Evolutionary conservation across 495 filamentous ascomycete species (phyloP).

Genomic region (Trichoderma erinaceum): DNA sequence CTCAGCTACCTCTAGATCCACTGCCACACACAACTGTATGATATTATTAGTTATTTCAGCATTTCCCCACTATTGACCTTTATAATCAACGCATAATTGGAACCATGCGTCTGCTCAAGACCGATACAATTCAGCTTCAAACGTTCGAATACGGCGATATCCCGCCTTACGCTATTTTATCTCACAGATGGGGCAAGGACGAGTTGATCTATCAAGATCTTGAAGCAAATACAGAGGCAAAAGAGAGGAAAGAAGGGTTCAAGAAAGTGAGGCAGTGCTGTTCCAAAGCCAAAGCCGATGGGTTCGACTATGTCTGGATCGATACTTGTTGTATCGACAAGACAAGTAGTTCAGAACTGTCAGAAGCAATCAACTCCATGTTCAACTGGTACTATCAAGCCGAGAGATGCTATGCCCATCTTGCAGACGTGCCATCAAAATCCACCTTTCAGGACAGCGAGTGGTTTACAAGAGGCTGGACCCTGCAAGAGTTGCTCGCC

Average conservation of each 20-base stretch:
- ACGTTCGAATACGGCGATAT: background rate
- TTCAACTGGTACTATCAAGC: conserved; percentile 34
- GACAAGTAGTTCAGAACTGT: conserved; percentile 37
- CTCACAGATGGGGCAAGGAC: conserved; percentile 23
- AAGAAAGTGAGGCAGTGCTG: conserved; percentile 26
- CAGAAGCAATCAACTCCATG: conserved; percentile 42
- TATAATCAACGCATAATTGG: background rate
- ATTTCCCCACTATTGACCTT: background rate
- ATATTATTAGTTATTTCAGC: too few relatives aligned
- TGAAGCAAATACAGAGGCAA: background rate
- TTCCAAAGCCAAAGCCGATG: conserved; percentile 18
- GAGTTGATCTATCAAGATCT: conserved; percentile 23
- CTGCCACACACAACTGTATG: too few relatives aligned
- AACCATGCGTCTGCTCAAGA: background rate
- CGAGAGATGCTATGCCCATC: conserved; percentile 35
- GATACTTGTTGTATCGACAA: conserved; percentile 44
- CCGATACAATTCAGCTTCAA: background rate
- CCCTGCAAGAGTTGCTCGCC: conserved; percentile 36
- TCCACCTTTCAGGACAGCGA: conserved; percentile 19
- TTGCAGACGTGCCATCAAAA: conserved; percentile 28
- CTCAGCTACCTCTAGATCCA: too few relatives aligned
- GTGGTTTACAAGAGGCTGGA: conserved; percentile 40
- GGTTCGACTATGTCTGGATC: conserved; percentile 31
- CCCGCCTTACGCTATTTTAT: conserved; percentile 21
- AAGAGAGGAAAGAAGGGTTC: conserved; percentile 18